These are phyloP conservation scores for Lichenothelia convexa DNA, from an alignment of 495 filamentous ascomycete species.

Conservation along the genomic window DNA sequence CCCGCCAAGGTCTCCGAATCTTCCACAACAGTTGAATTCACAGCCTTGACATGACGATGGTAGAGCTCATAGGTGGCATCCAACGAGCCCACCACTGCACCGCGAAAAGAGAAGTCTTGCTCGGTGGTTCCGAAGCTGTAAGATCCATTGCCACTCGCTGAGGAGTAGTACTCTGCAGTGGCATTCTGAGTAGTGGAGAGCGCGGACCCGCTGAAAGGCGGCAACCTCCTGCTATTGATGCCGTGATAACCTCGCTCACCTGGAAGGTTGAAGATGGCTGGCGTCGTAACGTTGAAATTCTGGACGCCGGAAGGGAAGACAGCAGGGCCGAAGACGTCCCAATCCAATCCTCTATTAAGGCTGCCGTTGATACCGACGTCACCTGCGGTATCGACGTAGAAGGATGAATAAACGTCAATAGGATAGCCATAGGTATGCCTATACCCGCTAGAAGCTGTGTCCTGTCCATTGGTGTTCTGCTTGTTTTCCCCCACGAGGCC, in stretches of 20 bases:
- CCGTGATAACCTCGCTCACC: too few relatives aligned
- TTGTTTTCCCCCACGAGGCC: slow-evolving; percentile 45
- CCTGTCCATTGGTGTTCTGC: slow-evolving; percentile 41
- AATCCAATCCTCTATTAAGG: slow-evolving; percentile 39
- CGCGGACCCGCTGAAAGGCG: slow-evolving; percentile 22
- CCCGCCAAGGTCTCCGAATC: slow-evolving; percentile 21
- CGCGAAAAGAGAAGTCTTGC: slow-evolving; percentile 36
- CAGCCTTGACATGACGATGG: slow-evolving; percentile 29
- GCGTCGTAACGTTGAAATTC: neutral
- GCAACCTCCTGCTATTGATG: neutral
- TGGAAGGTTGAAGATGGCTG: too few relatives aligned
- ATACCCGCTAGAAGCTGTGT: slow-evolving; percentile 29
- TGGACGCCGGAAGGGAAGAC: slow-evolving; percentile 44
- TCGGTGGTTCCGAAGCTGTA: slow-evolving; percentile 32
- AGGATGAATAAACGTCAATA: slow-evolving; percentile 38
- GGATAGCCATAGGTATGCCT: slow-evolving; percentile 42
- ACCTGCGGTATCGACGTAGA: slow-evolving; percentile 18
- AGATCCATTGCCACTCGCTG: slow-evolving; percentile 26
- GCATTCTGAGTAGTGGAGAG: slow-evolving; percentile 37
- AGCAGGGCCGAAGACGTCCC: slow-evolving; percentile 32
- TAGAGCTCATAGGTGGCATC: slow-evolving; percentile 20
- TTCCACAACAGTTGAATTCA: slow-evolving; percentile 30
- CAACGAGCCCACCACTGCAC: slow-evolving; percentile 4
- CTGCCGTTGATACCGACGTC: slow-evolving; percentile 40
- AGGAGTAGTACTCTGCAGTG: slow-evolving; percentile 31